Conservation (phyloP, 2,329 filamentous ascomycete genomes). For the Phialemonium atrogriseum region DNA sequence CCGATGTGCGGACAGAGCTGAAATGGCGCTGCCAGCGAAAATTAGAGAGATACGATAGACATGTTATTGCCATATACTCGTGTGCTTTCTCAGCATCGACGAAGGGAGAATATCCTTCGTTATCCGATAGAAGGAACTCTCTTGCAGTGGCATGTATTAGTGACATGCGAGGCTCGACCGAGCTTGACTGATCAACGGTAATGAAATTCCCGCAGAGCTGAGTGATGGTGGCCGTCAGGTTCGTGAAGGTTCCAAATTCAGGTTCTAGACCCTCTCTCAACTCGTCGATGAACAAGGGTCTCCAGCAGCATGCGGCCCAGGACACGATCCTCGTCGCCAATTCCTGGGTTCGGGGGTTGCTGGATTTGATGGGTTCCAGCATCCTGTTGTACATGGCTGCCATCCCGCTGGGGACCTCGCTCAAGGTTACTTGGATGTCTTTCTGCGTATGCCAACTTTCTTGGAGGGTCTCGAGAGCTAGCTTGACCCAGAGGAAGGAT, state of each 20-base stretch:
- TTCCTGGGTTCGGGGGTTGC: neutral
- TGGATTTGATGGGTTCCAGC: neutral
- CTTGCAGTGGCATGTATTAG: constrained; percentile 2
- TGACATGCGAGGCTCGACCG: neutral
- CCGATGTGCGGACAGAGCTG: neutral
- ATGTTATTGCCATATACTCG: neutral
- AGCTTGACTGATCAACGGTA: neutral
- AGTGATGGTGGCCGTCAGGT: neutral
- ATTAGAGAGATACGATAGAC: neutral
- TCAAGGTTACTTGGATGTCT: constrained; percentile 1
- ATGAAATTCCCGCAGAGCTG: constrained; percentile 3
- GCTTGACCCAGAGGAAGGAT: constrained; percentile 1
- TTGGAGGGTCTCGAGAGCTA: constrained; percentile 1
- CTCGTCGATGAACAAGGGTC: constrained; percentile 1
- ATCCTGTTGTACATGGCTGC: constrained; percentile 3
- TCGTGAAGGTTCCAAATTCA: constrained; percentile 1
- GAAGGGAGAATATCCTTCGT: neutral
- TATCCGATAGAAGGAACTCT: constrained; percentile 1
- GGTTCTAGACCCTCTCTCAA: constrained; percentile 1
- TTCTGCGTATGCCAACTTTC: constrained; percentile 2
- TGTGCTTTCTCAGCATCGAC: constrained; percentile 1
- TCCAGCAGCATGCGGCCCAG: constrained; percentile 3
- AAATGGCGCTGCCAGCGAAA: constrained; percentile 1
- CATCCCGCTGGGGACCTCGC: neutral
- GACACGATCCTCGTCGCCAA: constrained; percentile 1